Evolutionary conservation across 140 eudicot genomes (phyloP).

Genomic region (Erigeron philadelphicus): DNA sequence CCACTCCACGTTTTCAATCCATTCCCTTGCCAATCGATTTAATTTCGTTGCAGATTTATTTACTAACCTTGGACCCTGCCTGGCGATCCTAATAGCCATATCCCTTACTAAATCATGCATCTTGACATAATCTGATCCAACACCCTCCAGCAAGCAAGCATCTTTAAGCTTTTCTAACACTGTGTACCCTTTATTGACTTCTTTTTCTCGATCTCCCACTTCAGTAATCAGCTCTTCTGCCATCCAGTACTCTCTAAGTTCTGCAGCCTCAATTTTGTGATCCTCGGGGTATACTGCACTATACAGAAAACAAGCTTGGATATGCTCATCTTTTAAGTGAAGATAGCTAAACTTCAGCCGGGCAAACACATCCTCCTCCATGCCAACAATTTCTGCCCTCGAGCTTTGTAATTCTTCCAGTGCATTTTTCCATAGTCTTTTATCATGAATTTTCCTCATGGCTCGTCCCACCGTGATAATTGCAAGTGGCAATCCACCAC

Average conservation of each 20-base stretch:
- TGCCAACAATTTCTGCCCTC: conserved; percentile 33
- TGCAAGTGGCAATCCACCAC: conserved; percentile 57
- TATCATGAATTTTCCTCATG: conserved; percentile 37
- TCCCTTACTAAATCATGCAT: conserved; percentile 59
- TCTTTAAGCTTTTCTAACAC: conserved; percentile 40
- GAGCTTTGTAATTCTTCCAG: conserved; percentile 38
- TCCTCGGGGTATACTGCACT: conserved; percentile 46
- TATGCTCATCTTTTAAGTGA: conserved; percentile 32
- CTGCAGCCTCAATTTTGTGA: conserved; percentile 23
- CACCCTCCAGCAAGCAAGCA: conserved; percentile 40
- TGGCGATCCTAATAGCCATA: conserved; percentile 43
- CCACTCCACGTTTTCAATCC: conserved; percentile 36
- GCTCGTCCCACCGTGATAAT: conserved; percentile 45
- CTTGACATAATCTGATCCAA: conserved; percentile 26
- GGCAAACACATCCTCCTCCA: conserved; percentile 48
- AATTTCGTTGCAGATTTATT: conserved; percentile 36
- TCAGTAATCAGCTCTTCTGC: conserved; percentile 38
- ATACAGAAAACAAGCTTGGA: conserved; percentile 39
- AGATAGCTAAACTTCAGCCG: conserved; percentile 35
- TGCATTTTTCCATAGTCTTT: conserved; percentile 44
- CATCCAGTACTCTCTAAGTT: conserved; percentile 38
- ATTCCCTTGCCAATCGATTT: conserved; percentile 29
- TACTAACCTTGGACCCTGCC: conserved; percentile 30
- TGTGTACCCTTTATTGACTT: conserved; percentile 42
- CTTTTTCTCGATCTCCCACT: conserved; percentile 30